These are phyloP conservation scores for Trichoderma orchidacearum DNA, from an alignment of 495 filamentous ascomycete species.

Conservation along the genomic window DNA sequence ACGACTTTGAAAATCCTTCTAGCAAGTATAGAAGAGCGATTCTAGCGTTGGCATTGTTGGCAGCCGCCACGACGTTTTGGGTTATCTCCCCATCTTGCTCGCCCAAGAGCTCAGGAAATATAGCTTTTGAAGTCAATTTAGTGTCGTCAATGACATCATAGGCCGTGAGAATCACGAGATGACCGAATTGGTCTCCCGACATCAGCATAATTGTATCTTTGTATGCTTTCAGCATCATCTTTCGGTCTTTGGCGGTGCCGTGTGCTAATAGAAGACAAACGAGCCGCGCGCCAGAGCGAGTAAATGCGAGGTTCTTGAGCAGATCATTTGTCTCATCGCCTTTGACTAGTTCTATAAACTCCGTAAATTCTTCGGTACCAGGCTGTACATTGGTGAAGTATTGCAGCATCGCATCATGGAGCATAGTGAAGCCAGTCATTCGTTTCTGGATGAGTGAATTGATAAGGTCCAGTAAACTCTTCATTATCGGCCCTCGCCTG, in stretches of 20 bases:
- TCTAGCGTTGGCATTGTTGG: slow-evolving; percentile 58
- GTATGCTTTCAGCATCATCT: slow-evolving; percentile 71
- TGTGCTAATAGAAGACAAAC: slow-evolving; percentile 71
- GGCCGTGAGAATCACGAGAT: slow-evolving; percentile 67
- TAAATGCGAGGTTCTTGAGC: slow-evolving; percentile 91
- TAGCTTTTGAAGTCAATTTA: slow-evolving; percentile 66
- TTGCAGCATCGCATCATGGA: slow-evolving; percentile 96
- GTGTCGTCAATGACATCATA: slow-evolving; percentile 93
- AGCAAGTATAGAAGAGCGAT: slow-evolving; percentile 76
- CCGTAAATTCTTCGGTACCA: slow-evolving; percentile 63
- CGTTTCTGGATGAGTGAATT: slow-evolving; percentile 91
- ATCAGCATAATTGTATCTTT: slow-evolving; percentile 74
- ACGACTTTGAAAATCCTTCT: slow-evolving; percentile 52
- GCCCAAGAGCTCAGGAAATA: slow-evolving; percentile 70
- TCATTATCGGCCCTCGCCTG: slow-evolving; percentile 77
- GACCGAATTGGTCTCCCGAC: slow-evolving; percentile 63
- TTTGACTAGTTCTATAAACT: slow-evolving; percentile 83
- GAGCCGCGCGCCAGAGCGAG: slow-evolving; percentile 69
- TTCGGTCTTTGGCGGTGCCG: slow-evolving; percentile 83
- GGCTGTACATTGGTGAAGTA: slow-evolving; percentile 72
- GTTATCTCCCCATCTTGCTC: slow-evolving; percentile 44
- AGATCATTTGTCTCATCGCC: slow-evolving; percentile 80
- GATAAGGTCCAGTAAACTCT: slow-evolving; percentile 67
- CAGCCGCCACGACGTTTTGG: slow-evolving; percentile 48
- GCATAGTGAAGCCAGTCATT: slow-evolving; percentile 84